phyloP scores from a whole-genome alignment of 371 early-diverging fungal genomes.

The Lichtheimia ramosa region DNA sequence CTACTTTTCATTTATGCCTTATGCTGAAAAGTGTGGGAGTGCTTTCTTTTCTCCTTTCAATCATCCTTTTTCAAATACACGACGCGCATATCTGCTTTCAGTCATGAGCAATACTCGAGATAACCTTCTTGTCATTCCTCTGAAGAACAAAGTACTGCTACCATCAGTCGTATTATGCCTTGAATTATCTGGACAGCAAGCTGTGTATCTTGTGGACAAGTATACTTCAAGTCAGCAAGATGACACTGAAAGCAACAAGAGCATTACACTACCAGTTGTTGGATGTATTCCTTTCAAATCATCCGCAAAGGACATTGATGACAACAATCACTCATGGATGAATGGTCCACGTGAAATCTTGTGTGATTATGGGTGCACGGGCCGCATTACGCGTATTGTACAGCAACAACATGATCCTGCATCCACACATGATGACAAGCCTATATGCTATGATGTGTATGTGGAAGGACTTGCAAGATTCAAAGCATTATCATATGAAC shows the following conservation, averaged over 20 bases:
- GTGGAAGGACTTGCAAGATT: slow-evolving; percentile 44
- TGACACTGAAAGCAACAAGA: slow-evolving; percentile 21
- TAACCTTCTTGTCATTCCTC: slow-evolving; percentile 24
- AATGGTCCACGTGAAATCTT: slow-evolving; percentile 1
- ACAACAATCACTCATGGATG: neutral
- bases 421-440: no score
- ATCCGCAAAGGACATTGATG: neutral
- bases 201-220: slow-evolving; percentile 20
- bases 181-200: slow-evolving; percentile 38
- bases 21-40: no score
- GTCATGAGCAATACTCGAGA: no score
- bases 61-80: no score
- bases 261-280: slow-evolving; percentile 18
- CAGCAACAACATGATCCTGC: slow-evolving; percentile 30
- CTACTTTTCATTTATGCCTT: no score
- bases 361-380: slow-evolving; percentile 39
- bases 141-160: slow-evolving; percentile 45
- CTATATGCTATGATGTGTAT: slow-evolving; percentile 24
- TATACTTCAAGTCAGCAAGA: no score
- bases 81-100: no score
- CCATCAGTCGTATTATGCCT: slow-evolving; percentile 46
- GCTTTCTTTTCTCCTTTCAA: no score
- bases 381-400: slow-evolving; percentile 40
- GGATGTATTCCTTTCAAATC: slow-evolving; percentile 25
- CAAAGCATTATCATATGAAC: slow-evolving; percentile 19